Evolutionary conservation across 1,284 basidiomycete genomes (phyloP).

Genomic region (Malassezia equina): DNA sequence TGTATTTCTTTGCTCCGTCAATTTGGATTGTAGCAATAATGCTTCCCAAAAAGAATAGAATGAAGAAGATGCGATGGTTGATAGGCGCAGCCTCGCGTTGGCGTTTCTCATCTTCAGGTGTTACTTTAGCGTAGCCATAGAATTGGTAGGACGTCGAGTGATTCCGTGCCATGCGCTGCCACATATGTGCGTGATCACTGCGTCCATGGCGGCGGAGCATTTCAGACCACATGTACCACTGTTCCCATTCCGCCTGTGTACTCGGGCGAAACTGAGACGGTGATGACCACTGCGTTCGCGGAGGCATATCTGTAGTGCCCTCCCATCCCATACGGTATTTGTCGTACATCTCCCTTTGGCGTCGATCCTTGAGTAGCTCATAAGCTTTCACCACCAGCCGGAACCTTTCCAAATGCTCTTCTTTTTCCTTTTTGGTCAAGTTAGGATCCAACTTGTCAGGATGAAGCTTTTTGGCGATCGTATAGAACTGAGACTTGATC

Average conservation of each 20-base stretch:
- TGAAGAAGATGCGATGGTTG: constrained; percentile 5
- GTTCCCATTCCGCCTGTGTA: constrained; percentile 6
- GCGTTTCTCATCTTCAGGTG: constrained; percentile 3
- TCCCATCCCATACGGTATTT: constrained; percentile 13
- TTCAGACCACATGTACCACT: constrained; percentile 17
- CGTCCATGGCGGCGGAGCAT: constrained; percentile 1
- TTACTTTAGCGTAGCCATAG: background rate
- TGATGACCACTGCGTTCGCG: background rate
- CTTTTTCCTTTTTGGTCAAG: background rate
- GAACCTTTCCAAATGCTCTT: constrained; percentile 9
- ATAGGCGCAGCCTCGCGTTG: constrained; percentile 3
- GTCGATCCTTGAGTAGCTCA: constrained; percentile 7
- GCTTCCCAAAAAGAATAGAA: constrained; percentile 2
- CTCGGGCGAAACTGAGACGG: background rate
- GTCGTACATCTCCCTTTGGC: constrained; percentile 8
- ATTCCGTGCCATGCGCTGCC: constrained; percentile 5
- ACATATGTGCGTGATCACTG: background rate
- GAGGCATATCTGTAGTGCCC: background rate
- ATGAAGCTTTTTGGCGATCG: constrained; percentile 10
- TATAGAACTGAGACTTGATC: constrained; percentile 14
- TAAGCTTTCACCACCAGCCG: constrained; percentile 12
- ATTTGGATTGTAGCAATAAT: constrained; percentile 9
- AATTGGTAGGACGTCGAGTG: background rate
- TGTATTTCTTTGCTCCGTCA: background rate
- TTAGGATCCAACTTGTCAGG: background rate